A percentile compares a stretch with the other conserved stretches of the same genome.
Evolutionary conservation across 73 alveolate genomes (phyloP).

Genomic region (Paramecium biaurelia): DNA sequence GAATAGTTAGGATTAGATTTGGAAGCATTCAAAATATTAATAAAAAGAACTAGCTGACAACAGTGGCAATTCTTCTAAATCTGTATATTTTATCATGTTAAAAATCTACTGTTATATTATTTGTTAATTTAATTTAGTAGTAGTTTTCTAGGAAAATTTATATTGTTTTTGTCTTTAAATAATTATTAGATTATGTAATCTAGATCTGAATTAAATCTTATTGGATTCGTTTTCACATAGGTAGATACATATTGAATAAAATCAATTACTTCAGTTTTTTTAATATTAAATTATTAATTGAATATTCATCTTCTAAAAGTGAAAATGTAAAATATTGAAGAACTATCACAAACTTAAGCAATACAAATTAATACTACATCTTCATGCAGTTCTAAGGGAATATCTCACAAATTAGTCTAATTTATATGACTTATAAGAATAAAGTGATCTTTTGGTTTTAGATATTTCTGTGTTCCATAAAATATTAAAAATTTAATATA

Average conservation of each 20-base stretch:
- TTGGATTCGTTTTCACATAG: neutral
- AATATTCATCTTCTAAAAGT: no score
- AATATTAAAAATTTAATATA: neutral
- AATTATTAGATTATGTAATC: neutral
- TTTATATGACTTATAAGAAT: neutral
- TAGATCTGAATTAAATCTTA: neutral
- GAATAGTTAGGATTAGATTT: neutral
- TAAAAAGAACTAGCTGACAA: neutral
- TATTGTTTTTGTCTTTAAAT: neutral
- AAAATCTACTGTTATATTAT: neutral
- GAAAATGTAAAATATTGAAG: no score
- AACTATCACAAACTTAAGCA: no score
- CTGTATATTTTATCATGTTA: neutral
- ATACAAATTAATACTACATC: no score
- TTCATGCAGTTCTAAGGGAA: no score
- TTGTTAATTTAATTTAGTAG: no score
- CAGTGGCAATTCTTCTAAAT: neutral
- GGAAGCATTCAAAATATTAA: neutral
- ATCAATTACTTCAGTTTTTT: neutral
- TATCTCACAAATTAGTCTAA: no score
- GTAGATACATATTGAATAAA: neutral
- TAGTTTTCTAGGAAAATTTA: neutral
- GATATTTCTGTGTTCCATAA: neutral
- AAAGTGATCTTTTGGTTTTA: neutral
- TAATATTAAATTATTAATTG: no score